Evolutionary conservation across 352 stramenopile species (phyloP).

Genomic region (Pythium phragmiticola): DNA sequence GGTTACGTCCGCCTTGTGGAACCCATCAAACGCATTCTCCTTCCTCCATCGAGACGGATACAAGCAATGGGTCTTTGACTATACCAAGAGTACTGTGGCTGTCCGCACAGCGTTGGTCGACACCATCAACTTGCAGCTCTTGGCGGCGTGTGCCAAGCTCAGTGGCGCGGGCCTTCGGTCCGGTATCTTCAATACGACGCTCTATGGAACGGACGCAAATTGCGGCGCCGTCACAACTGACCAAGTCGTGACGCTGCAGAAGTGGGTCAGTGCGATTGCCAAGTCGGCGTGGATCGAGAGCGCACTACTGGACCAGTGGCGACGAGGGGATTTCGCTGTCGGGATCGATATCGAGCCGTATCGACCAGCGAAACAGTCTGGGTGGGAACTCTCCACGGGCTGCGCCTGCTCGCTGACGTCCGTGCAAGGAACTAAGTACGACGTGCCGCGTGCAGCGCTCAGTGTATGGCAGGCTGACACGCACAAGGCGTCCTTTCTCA

Average conservation of each 20-base stretch:
- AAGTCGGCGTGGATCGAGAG: constrained; percentile 38
- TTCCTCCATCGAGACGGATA: constrained; percentile 52
- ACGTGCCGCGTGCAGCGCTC: constrained; percentile 41
- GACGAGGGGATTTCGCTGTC: constrained; percentile 35
- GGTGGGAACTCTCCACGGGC: constrained; percentile 48
- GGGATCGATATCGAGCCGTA: constrained; percentile 68
- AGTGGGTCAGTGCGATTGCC: constrained; percentile 36
- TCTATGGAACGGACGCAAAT: constrained; percentile 24
- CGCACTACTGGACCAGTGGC: constrained; percentile 63
- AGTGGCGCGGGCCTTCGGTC: constrained; percentile 37
- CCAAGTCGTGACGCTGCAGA: constrained; percentile 38
- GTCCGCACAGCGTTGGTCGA: constrained; percentile 15
- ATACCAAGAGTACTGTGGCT: constrained; percentile 9
- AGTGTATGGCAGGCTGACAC: constrained; percentile 40
- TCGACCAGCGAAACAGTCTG: constrained; percentile 38
- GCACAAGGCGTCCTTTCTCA: constrained; percentile 44
- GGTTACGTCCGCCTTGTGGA: constrained; percentile 41
- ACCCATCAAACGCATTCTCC: constrained; percentile 37
- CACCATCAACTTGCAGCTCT: constrained; percentile 41
- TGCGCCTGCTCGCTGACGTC: constrained; percentile 41
- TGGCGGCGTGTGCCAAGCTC: constrained; percentile 24
- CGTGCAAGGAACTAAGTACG: constrained; percentile 38
- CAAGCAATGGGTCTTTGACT: constrained; percentile 42
- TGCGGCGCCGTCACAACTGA: constrained; percentile 31
- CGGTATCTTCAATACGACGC: constrained; percentile 48